Evolutionary conservation across 306 rosid genomes (phyloP), one percentile per base, ranked within the genome.

Genomic region (Sophora flavescens): DNA sequence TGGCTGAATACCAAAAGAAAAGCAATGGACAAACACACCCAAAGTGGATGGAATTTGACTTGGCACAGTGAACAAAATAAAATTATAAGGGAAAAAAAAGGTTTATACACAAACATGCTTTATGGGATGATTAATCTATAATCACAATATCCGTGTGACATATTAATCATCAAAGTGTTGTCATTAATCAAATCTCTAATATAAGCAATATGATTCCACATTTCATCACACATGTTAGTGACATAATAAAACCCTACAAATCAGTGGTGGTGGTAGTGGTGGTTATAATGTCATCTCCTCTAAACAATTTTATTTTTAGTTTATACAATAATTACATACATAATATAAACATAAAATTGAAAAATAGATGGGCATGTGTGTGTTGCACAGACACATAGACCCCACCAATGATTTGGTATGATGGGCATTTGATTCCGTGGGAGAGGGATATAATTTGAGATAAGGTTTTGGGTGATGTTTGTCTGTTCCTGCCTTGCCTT

Each of bases 391-490:
- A 87, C 87, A 82, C 5, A 17, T 8, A 80, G 88, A 5, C 28
- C 85, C 93, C 89, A 82, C 88, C 86, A 87, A 88, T 85, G 91
- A 88, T 91, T 90, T 88, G 87, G 88, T 76, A 81, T 84, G 86
- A 84, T 86, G 84, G 85, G 88, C 90, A 86, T 86, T 88, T 51
- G 92, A 90, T 90, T 90, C 87, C 86, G 74, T 74, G 88, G 77
- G 87, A 81, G 18, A 59, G 41, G 68, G 8, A 58, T 22, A 74
- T 63, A 44, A 75, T 78, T 76, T 74, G 57, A 78, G 90, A 86
- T 84, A 84, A 82, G 86, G 74, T 76, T 84, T 78, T 68, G 38
- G 38, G 72, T 62, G 16, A 53, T 76, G 36, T 38, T 76, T 67
- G 71, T 59, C 50, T 66, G 13, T 61, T 75, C 54, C 51, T 22